Evolutionary conservation across 2,329 filamentous ascomycete species (phyloP).

Genomic region (Xylariales sp.): DNA sequence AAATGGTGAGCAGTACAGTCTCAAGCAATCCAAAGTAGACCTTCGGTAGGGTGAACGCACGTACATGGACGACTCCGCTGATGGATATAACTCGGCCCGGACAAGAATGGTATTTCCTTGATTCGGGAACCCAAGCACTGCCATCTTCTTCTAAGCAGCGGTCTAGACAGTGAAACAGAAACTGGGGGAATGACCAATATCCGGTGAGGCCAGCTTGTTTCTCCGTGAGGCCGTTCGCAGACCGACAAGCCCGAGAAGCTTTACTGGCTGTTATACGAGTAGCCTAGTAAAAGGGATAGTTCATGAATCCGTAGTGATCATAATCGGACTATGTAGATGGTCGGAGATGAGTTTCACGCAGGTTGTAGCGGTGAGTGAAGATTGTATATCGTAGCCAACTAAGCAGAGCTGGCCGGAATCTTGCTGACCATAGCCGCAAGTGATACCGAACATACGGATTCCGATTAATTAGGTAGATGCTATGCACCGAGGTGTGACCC

Average conservation of each 20-base stretch:
- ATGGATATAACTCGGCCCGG: not conserved
- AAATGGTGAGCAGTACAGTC: no score
- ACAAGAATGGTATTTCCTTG: slow-evolving; percentile 10
- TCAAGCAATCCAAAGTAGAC: not conserved
- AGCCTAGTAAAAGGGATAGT: not conserved
- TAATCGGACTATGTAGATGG: not conserved
- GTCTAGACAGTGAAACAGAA: not conserved
- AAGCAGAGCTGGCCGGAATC: not conserved
- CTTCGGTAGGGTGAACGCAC: not conserved
- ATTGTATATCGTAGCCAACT: not conserved
- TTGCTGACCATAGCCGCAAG: not conserved
- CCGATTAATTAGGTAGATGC: not conserved
- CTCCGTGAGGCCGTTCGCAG: slow-evolving; percentile 10
- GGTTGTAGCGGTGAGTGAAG: slow-evolving; percentile 16
- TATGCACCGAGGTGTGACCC: not conserved
- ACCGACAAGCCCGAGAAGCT: not conserved
- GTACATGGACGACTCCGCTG: not conserved
- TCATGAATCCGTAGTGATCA: not conserved
- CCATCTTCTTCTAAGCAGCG: slow-evolving; percentile 1
- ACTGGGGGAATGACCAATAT: slow-evolving; percentile 2
- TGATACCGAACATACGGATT: not conserved
- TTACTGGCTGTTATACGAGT: slow-evolving; percentile 18
- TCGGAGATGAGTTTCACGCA: slow-evolving; percentile 3
- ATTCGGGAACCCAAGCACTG: slow-evolving; percentile 12
- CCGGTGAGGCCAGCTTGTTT: not conserved